Base-by-base conservation (phyloP, 345 rosid genomes). In the Iberis pinnata region DNA sequence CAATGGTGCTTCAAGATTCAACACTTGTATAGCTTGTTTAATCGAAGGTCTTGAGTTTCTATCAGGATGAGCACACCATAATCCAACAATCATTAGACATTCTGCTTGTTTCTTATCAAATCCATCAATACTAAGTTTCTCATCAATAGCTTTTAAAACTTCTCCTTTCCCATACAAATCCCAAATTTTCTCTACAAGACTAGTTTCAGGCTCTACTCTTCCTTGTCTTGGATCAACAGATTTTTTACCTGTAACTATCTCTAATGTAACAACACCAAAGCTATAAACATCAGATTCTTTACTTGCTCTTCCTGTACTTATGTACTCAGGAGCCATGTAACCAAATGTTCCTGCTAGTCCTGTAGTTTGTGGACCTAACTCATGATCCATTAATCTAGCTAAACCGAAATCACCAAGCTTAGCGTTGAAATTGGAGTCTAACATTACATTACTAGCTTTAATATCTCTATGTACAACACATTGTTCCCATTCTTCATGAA, bases 331-430 rank as follows among this genome's bases (percentile, higher is more conserved):
- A 9, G 82, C 68, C 58, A 79, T 3, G 63, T 82, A 79, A 0
- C 78, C 78, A 0, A 73, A 49, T 0, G 82, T 81, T 9, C 73
- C 77, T 0, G 74, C 88, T 33, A 73, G 3, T 11, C 70, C 59
- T 0, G 84, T 76, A 0, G 79, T 81, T 17, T 29, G 63, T 0
- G 69, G 51, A 8, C 75, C 66, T 8, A 72, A 18, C 37, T 69
- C 69, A 11, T 63, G 77, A 68, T 76, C 77, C 72, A 70, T 63
- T 3, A 73, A 54, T 52, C 66, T 15, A 2, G 88, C 84, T 8
- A 82, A 60, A 4, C 83, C 79, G 4, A 82, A 77, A 47, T 82
- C 89, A 12, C 83, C 80, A 1, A 85, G 80, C 71, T 78, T 85
- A 51, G 56, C 83, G 13, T 68, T 73, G 58, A 82, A 82, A 31